These are phyloP conservation scores for Silybum marianum DNA, from an alignment of 129 eudicot genomes.

Conservation along the genomic window DNA sequence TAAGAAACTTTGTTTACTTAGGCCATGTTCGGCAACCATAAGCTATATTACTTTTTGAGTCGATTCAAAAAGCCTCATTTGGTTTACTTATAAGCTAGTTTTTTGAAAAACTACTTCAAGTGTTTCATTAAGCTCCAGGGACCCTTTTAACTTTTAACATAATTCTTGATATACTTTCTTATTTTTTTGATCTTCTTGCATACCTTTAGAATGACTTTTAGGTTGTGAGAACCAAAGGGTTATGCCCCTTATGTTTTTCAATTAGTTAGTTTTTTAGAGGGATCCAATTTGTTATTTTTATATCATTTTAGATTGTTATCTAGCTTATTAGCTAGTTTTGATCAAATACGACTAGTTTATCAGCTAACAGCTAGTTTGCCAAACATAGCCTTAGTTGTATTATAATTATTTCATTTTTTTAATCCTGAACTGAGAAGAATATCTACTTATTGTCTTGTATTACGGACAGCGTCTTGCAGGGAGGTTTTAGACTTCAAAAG, in stretches of 20 bases:
- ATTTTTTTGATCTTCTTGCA: too few species aligned
- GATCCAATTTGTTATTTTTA: too few species aligned
- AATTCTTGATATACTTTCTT: too few species aligned
- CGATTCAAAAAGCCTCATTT: neutral
- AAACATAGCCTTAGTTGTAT: neutral
- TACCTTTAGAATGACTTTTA: too few species aligned
- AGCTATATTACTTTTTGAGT: neutral
- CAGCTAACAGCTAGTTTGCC: neutral
- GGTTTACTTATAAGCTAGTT: neutral
- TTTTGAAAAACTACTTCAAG: neutral
- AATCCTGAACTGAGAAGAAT: constrained; percentile 11
- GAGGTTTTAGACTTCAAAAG: constrained; percentile 36
- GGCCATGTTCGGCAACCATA: neutral
- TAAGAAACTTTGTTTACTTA: neutral
- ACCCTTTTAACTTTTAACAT: neutral
- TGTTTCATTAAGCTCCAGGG: neutral
- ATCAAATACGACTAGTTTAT: neutral
- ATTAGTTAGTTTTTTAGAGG: too few species aligned
- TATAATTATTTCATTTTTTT: constrained; percentile 1
- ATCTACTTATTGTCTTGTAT: constrained; percentile 29
- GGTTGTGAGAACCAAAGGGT: too few species aligned
- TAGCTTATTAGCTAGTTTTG: neutral
- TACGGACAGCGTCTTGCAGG: constrained; percentile 59
- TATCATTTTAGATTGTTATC: neutral
- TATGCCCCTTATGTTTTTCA: too few species aligned